Conservation (phyloP, 305 asterid genomes). For the Andrographis paniculata region DNA sequence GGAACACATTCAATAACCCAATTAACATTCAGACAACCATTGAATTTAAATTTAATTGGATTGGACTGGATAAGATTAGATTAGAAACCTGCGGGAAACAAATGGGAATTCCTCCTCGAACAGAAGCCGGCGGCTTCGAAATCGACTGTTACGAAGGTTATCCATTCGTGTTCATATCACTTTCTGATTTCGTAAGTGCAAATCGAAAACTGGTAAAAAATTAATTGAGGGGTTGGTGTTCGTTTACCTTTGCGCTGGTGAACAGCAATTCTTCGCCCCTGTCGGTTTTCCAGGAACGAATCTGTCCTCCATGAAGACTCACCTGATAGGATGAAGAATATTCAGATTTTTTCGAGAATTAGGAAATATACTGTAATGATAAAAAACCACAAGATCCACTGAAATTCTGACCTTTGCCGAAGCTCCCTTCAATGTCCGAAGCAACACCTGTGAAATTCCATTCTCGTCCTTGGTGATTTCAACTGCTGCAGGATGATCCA, state of each 20-base stretch:
- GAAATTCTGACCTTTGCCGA: neutral
- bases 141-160: constrained; percentile 1
- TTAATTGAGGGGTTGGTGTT: too few species aligned
- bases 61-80: neutral
- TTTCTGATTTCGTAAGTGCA: neutral
- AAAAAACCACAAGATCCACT: neutral
- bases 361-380: neutral
- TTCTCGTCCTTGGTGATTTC: neutral
- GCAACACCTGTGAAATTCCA: constrained; percentile 5
- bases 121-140: constrained; percentile 6
- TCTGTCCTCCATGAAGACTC: constrained; percentile 7
- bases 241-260: constrained; percentile 10
- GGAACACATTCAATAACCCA: neutral
- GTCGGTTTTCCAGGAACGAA: constrained; percentile 12
- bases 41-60: neutral
- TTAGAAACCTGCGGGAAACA: constrained; percentile 11
- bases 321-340: neutral
- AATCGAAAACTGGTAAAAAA: neutral
- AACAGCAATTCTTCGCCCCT: constrained; percentile 10
- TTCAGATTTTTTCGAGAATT: neutral
- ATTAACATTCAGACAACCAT: neutral
- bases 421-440: neutral
- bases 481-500: neutral
- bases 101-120: constrained; percentile 12
- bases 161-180: too few species aligned